Percentiles rank a stretch among this genome's conserved stretches.
These are phyloP conservation scores for Epichloe sibirici DNA, from an alignment of 2,329 filamentous ascomycete species.

Conservation along the genomic window DNA sequence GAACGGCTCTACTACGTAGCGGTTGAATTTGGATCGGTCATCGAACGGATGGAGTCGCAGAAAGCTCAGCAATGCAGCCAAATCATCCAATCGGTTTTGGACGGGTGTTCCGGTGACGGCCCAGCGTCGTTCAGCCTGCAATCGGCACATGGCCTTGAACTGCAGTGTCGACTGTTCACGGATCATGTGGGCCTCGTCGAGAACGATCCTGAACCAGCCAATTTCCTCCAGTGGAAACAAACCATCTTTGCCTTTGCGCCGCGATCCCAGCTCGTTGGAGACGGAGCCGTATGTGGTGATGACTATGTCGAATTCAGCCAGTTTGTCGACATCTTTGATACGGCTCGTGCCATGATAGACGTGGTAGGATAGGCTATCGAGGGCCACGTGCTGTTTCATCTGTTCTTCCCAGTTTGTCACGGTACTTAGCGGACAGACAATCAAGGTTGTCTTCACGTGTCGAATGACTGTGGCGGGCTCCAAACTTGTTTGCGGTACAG, in stretches of 20 bases:
- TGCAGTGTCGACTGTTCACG: slow-evolving; percentile 72
- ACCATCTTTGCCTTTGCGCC: slow-evolving; percentile 47
- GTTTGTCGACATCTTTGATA: slow-evolving; percentile 52
- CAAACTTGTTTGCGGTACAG: slow-evolving; percentile 25
- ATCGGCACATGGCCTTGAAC: slow-evolving; percentile 70
- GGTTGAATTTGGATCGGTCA: slow-evolving; percentile 60
- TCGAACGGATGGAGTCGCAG: slow-evolving; percentile 77
- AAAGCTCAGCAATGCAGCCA: slow-evolving; percentile 78
- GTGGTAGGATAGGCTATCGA: slow-evolving; percentile 55
- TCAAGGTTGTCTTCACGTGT: slow-evolving; percentile 69
- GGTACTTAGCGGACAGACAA: slow-evolving; percentile 82
- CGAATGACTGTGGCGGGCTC: slow-evolving; percentile 39
- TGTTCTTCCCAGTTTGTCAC: slow-evolving; percentile 93
- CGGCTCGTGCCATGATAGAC: slow-evolving; percentile 79
- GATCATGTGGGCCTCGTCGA: slow-evolving; percentile 93
- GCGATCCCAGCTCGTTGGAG: slow-evolving; percentile 60
- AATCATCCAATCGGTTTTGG: slow-evolving; percentile 84
- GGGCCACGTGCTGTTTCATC: slow-evolving; percentile 66
- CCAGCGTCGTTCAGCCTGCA: slow-evolving; percentile 78
- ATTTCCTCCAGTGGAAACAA: slow-evolving; percentile 59
- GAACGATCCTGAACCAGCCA: slow-evolving; percentile 85
- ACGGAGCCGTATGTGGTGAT: slow-evolving; percentile 90
- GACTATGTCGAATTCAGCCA: slow-evolving; percentile 69
- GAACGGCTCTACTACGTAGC: slow-evolving; percentile 74
- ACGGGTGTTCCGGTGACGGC: slow-evolving; percentile 95